Conservation (phyloP, 106 monocot genomes). For the Chionographis japonica region DNA sequence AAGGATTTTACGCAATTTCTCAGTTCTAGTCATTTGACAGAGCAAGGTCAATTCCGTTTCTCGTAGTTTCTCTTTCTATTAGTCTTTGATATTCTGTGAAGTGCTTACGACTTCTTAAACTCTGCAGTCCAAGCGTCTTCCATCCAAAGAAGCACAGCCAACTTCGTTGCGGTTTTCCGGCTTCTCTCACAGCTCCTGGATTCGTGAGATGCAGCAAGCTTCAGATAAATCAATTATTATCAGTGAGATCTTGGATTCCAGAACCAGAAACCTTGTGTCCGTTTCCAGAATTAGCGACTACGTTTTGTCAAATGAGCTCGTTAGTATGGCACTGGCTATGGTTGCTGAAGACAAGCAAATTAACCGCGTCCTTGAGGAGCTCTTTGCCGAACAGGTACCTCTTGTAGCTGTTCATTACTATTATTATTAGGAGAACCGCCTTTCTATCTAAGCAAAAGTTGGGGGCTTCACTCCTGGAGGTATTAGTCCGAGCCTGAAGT, state of each 20-base stretch:
- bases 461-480: too few species aligned
- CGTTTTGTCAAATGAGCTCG: constrained; percentile 90
- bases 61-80: too few species aligned
- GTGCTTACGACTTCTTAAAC: not conserved
- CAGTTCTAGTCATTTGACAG: too few species aligned
- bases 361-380: constrained; percentile 90
- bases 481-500: too few species aligned
- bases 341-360: constrained; percentile 98
- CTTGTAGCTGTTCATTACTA: not conserved
- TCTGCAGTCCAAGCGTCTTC: constrained; percentile 79
- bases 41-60: too few species aligned
- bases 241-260: constrained; percentile 90
- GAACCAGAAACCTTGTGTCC: constrained; percentile 92
- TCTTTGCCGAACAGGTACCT: constrained; percentile 91
- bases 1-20: too few species aligned
- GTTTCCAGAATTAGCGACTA: constrained; percentile 96
- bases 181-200: constrained; percentile 82
- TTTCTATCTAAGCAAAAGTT: too few species aligned
- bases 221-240: constrained; percentile 93
- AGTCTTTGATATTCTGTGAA: too few species aligned
- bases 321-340: constrained; percentile 97
- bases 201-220: constrained; percentile 92
- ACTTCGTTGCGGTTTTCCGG: constrained; percentile 34
- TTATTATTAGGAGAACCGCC: too few species aligned
- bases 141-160: constrained; percentile 52